These are phyloP conservation scores for Herpetospermum pedunculosum DNA, from an alignment of 306 rosid genomes.

Conservation along the genomic window DNA sequence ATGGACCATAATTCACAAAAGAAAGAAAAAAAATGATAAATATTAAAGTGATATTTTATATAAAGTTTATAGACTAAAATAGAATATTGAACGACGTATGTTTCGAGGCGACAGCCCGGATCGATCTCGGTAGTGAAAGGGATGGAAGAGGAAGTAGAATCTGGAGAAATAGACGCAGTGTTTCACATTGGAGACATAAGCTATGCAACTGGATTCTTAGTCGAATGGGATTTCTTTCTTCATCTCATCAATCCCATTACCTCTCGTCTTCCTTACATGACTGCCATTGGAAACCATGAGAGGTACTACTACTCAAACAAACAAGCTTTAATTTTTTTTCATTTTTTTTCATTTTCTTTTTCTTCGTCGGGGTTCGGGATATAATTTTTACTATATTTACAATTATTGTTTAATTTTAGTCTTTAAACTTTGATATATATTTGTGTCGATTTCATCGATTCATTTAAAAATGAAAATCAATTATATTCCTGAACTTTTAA, in stretches of 20 bases:
- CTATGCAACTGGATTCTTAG: conserved; percentile 81
- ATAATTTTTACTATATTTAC: no score
- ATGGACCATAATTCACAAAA: no score
- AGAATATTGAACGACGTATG: neutral
- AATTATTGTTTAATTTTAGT: no score
- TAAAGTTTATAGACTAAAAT: neutral
- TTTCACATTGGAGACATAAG: conserved; percentile 97
- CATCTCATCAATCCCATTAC: conserved; percentile 50
- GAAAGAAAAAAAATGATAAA: no score
- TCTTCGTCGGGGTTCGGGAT: no score
- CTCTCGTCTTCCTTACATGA: conserved; percentile 69
- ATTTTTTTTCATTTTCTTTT: no score
- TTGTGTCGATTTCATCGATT: no score
- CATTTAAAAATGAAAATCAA: no score
- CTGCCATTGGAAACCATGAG: conserved; percentile 89
- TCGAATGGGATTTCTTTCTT: conserved; percentile 84
- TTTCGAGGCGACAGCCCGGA: conserved; percentile 46
- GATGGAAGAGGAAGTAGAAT: conserved; percentile 29
- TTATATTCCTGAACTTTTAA: no score
- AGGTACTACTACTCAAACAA: conserved; percentile 30
- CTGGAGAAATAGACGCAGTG: conserved; percentile 38
- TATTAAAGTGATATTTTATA: neutral
- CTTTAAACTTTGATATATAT: no score
- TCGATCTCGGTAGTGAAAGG: conserved; percentile 62
- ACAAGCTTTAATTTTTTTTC: neutral